Percentiles rank a stretch among this genome's conserved stretches.
phyloP scores from a whole-genome alignment of 257 asterid species.

The Solanum peruvianum region DNA sequence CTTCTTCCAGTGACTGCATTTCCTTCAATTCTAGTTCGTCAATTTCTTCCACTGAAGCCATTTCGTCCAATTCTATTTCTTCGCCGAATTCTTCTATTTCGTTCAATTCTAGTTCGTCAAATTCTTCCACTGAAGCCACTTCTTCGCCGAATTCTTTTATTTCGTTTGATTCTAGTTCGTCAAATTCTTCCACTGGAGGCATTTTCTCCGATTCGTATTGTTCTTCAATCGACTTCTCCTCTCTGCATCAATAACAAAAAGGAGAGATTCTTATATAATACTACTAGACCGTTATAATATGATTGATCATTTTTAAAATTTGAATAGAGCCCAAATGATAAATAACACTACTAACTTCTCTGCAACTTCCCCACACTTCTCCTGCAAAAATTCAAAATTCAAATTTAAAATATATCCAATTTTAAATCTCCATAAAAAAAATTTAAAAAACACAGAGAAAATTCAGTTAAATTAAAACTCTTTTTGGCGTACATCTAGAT shows the following conservation, averaged over 20 bases:
- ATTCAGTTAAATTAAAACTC: not conserved
- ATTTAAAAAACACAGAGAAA: not conserved
- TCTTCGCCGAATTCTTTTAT: too few species aligned
- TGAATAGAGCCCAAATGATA: not conserved
- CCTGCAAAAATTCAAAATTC: not conserved
- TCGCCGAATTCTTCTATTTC: too few species aligned
- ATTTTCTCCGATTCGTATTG: not conserved
- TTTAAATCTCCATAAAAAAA: too few species aligned
- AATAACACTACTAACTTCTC: slow-evolving; percentile 19
- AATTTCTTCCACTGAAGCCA: not conserved
- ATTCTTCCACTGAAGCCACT: too few species aligned
- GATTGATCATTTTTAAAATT: not conserved
- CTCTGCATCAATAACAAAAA: not conserved
- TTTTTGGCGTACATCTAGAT: slow-evolving; percentile 37
- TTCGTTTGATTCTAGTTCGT: not conserved
- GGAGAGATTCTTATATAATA: not conserved
- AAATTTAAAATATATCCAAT: slow-evolving; percentile 3
- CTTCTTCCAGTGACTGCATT: too few species aligned
- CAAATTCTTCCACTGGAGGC: too few species aligned
- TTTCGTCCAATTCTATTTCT: too few species aligned
- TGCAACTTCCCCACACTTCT: not conserved
- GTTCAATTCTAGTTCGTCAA: too few species aligned
- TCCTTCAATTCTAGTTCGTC: not conserved
- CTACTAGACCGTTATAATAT: too few species aligned
- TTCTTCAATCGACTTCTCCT: not conserved